Evolutionary conservation across 2,329 filamentous ascomycete species (phyloP).

Genomic region (Amauroascus verrucosus): DNA sequence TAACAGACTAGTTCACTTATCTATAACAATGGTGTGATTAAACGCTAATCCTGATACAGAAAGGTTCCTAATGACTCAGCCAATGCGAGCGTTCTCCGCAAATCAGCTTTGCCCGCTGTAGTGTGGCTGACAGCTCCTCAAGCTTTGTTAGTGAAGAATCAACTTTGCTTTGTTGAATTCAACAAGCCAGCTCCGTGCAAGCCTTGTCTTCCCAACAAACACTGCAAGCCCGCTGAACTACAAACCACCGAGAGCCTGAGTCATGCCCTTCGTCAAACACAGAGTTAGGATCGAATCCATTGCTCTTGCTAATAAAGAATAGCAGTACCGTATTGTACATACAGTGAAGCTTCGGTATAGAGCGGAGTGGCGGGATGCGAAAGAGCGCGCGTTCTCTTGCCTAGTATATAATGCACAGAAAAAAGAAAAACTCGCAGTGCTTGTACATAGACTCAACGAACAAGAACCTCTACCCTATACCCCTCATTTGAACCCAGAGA

Average conservation of each 20-base stretch:
- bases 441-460: constrained; percentile 6
- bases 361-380: no score
- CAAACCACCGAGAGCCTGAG: no score
- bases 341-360: no score
- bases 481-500: constrained; percentile 1
- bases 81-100: neutral
- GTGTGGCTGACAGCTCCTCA: neutral
- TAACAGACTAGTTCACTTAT: neutral
- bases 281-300: no score
- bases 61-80: constrained; percentile 4
- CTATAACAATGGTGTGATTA: no score
- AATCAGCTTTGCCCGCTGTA: neutral
- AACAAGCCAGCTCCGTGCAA: neutral
- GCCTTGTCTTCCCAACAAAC: constrained; percentile 6
- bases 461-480: constrained; percentile 8
- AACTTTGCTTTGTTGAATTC: constrained; percentile 6
- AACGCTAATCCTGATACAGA: neutral
- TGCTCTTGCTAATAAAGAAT: no score
- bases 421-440: neutral
- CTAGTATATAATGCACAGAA: neutral
- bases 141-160: neutral
- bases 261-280: no score
- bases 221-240: neutral
- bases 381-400: neutral
- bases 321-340: no score